phyloP scores from a whole-genome alignment of 352 stramenopile genomes.

The Phytophthora meadii region DNA sequence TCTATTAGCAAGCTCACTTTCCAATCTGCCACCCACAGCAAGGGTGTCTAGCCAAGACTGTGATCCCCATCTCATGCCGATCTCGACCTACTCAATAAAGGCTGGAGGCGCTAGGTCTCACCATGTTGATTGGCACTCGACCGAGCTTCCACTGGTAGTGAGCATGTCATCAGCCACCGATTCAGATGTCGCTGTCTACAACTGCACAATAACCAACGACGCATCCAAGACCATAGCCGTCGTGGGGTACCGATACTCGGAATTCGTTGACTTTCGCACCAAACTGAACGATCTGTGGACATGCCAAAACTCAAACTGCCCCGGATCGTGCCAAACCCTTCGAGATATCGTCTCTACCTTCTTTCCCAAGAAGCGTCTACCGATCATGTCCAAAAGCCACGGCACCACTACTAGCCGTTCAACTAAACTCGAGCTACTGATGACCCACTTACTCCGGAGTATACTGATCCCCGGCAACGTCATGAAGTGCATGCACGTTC shows the following conservation, averaged over 20 bases:
- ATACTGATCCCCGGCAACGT: not conserved
- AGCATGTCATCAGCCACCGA: not conserved
- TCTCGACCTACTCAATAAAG: no score
- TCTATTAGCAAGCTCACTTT: no score
- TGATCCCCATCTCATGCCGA: no score
- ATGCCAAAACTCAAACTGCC: not conserved
- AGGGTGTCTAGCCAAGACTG: no score
- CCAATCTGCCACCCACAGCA: no score
- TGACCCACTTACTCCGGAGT: not conserved
- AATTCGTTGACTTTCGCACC: not conserved
- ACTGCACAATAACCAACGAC: not conserved
- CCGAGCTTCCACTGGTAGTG: not conserved
- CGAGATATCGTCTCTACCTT: not conserved
- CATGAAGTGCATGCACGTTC: not conserved
- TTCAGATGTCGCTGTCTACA: not conserved
- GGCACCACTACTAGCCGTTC: not conserved
- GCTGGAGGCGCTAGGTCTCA: no score
- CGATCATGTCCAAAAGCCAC: not conserved
- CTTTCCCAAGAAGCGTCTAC: not conserved
- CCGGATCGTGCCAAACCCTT: not conserved
- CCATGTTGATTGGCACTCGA: no score
- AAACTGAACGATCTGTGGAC: not conserved
- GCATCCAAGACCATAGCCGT: not conserved
- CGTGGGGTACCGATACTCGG: not conserved
- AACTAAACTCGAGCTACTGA: not conserved